Conservation (phyloP, 352 stramenopile species). For the Phytopythium cucurbitacearum region DNA sequence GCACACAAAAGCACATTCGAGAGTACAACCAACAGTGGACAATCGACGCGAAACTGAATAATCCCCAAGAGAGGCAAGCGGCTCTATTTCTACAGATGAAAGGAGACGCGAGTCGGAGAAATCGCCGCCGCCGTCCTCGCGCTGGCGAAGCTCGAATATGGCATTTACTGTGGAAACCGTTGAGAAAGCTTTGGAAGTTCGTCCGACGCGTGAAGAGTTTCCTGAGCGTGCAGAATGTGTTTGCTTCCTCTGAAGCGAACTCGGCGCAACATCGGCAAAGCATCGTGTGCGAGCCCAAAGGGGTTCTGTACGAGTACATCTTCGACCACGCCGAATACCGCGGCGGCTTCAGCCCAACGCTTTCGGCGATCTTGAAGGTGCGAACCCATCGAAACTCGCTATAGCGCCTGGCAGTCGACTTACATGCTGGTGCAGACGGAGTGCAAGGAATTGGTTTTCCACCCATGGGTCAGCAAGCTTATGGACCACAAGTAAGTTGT, state of each 20-base stretch:
- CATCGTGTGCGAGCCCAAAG: constrained; percentile 77
- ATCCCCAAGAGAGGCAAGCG: constrained; percentile 30
- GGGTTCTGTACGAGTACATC: constrained; percentile 80
- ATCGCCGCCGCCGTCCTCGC: no score
- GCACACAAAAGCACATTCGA: constrained; percentile 36
- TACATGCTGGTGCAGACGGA: constrained; percentile 41
- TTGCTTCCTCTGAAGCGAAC: constrained; percentile 33
- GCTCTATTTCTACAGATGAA: constrained; percentile 58
- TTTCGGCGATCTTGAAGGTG: constrained; percentile 64
- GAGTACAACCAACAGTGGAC: constrained; percentile 67
- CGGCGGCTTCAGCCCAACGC: constrained; percentile 47
- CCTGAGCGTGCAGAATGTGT: constrained; percentile 69
- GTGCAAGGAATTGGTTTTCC: constrained; percentile 71
- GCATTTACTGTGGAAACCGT: constrained; percentile 12
- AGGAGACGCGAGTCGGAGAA: constrained; percentile 11
- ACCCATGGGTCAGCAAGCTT: constrained; percentile 71
- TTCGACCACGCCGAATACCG: constrained; percentile 75
- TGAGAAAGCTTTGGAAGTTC: constrained; percentile 54
- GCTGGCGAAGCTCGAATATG: no score
- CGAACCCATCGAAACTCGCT: background rate
- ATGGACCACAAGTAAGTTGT: constrained; percentile 68
- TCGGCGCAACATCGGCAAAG: constrained; percentile 28
- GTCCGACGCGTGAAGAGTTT: constrained; percentile 32
- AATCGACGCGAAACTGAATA: constrained; percentile 41
- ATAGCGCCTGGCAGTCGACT: background rate